Percentiles rank a stretch among this genome's conserved stretches.
phyloP scores from a whole-genome alignment of 805 yeast species.

The Nakazawaea pomicola region DNA sequence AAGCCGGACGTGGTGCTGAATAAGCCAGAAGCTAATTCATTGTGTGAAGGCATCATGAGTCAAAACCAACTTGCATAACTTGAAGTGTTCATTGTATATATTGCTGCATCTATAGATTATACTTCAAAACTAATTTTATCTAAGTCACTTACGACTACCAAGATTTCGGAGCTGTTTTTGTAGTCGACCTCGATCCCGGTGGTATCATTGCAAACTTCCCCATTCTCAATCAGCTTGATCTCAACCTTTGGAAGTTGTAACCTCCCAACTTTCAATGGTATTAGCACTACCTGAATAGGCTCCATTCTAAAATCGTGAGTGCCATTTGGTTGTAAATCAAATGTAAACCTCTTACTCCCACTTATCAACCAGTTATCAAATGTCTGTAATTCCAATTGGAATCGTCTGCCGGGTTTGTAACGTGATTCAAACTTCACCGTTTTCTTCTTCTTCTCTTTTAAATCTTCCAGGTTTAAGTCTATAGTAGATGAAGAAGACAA shows the following conservation, averaged over 20 bases:
- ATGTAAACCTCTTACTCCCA: conserved; percentile 57
- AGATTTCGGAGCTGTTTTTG: conserved; percentile 61
- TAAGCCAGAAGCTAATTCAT: conserved; percentile 65
- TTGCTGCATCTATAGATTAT: conserved; percentile 48
- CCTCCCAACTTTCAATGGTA: conserved; percentile 77
- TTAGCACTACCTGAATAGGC: conserved; percentile 40
- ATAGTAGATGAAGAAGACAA: conserved; percentile 10
- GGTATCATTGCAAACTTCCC: conserved; percentile 25
- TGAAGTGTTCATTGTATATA: no score
- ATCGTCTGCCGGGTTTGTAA: no score
- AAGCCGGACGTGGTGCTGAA: conserved; percentile 58
- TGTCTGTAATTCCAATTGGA: conserved; percentile 20
- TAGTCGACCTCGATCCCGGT: conserved; percentile 55
- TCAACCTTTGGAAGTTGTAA: conserved; percentile 60
- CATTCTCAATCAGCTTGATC: conserved; percentile 28
- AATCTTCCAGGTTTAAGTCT: conserved; percentile 4
- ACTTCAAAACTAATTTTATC: conserved; percentile 56
- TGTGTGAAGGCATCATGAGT: conserved; percentile 44
- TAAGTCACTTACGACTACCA: conserved; percentile 66
- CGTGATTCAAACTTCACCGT: no score
- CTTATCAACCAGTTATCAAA: conserved; percentile 75
- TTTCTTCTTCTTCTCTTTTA: conserved; percentile 16
- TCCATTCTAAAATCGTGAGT: conserved; percentile 3
- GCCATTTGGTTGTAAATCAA: conserved; percentile 29
- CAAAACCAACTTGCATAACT: no score